Conservation (phyloP, 164 flowering plant genomes). For the Sextonia rubra region DNA sequence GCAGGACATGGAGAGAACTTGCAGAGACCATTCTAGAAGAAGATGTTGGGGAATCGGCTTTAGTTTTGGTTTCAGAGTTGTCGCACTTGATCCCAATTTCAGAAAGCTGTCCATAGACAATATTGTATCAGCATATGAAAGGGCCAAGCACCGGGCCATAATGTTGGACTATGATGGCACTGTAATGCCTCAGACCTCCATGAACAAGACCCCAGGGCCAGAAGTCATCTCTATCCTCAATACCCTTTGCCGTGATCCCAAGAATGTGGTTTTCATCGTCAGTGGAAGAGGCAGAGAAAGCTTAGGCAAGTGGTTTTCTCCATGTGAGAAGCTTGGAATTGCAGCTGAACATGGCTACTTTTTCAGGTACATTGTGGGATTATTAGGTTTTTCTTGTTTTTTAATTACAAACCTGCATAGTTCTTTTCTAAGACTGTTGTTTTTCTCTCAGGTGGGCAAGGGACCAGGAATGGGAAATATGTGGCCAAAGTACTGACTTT, state of each 20-base stretch:
- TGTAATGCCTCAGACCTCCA: slow-evolving; percentile 65
- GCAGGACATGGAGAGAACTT: slow-evolving; percentile 72
- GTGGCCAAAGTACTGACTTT: slow-evolving; percentile 40
- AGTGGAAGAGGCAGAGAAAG: slow-evolving; percentile 73
- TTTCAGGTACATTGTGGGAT: slow-evolving; percentile 37
- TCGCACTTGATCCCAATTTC: slow-evolving; percentile 70
- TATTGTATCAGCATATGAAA: slow-evolving; percentile 50
- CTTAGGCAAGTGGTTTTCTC: slow-evolving; percentile 69
- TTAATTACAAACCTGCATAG: slow-evolving; percentile 22
- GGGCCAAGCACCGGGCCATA: slow-evolving; percentile 52
- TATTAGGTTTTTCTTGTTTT: slow-evolving; percentile 6
- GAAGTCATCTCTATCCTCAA: slow-evolving; percentile 54
- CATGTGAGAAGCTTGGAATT: slow-evolving; percentile 68
- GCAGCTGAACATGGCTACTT: slow-evolving; percentile 85
- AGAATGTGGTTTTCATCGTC: slow-evolving; percentile 61
- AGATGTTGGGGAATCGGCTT: slow-evolving; percentile 78
- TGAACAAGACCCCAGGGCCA: slow-evolving; percentile 56
- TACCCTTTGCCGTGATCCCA: slow-evolving; percentile 47
- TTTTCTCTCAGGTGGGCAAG: slow-evolving; percentile 32
- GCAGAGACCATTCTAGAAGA: slow-evolving; percentile 61
- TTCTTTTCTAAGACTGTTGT: slow-evolving; percentile 9
- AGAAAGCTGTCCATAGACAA: slow-evolving; percentile 56
- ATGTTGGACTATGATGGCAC: slow-evolving; percentile 80
- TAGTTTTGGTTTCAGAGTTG: slow-evolving; percentile 71
- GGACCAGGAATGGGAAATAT: slow-evolving; percentile 44